Percentiles rank a stretch among this genome's conserved stretches.
Evolutionary conservation across 345 rosid species (phyloP).

Genomic region (Murraya paniculata): DNA sequence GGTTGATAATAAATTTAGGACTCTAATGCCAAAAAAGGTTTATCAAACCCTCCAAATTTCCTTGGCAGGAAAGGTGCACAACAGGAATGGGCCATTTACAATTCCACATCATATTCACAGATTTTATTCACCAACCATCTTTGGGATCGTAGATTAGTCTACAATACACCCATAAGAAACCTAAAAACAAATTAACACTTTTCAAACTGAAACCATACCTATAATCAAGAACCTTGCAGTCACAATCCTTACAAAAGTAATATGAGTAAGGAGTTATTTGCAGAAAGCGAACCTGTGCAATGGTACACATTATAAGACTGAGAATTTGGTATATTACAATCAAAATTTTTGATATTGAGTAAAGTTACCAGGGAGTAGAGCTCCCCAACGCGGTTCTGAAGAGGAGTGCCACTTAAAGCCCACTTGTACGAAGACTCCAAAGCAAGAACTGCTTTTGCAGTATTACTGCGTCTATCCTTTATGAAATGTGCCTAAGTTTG

Average conservation of each 20-base stretch:
- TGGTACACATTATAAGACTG: constrained; percentile 17
- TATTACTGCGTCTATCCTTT: constrained; percentile 87
- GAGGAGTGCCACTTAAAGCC: constrained; percentile 99
- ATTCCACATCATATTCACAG: constrained; percentile 1
- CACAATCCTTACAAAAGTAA: constrained; percentile 93
- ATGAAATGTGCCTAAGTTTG: constrained; percentile 72
- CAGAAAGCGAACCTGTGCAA: constrained; percentile 81
- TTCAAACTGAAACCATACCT: constrained; percentile 42
- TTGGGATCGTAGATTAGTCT: not conserved
- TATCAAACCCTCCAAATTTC: too few species aligned
- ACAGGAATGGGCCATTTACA: not conserved
- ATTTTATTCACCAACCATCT: not conserved
- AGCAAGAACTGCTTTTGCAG: constrained; percentile 88
- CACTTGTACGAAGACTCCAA: constrained; percentile 80
- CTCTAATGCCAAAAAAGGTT: too few species aligned
- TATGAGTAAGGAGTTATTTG: constrained; percentile 85
- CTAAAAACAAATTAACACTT: not conserved
- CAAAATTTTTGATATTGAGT: constrained; percentile 10
- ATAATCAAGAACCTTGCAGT: constrained; percentile 86
- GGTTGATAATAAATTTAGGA: not conserved
- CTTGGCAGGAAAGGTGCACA: too few species aligned
- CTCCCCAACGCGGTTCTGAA: constrained; percentile 98
- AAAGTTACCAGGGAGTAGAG: constrained; percentile 87
- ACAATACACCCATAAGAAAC: not conserved
- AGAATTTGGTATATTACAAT: constrained; percentile 12